phyloP scores from a whole-genome alignment of 352 stramenopile genomes.

The Globisporangium radiosum region DNA sequence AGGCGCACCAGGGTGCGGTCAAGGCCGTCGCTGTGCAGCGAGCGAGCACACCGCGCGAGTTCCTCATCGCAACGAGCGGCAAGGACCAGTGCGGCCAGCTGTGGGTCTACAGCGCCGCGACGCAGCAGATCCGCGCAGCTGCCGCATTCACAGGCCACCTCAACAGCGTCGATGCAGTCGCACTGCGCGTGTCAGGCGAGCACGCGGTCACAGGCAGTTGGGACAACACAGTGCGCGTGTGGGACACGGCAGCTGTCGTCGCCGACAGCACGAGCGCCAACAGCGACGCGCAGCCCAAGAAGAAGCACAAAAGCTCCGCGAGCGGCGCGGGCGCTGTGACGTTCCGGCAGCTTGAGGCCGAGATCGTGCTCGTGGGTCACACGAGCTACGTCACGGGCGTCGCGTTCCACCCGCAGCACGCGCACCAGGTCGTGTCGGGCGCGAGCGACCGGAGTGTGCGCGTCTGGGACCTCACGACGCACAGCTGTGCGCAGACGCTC shows the following conservation, averaged over 20 bases:
- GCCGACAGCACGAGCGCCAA: conserved; percentile 10
- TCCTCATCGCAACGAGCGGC: conserved; percentile 64
- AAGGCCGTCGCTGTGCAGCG: conserved; percentile 50
- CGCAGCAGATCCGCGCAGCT: conserved; percentile 35
- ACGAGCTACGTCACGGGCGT: conserved; percentile 74
- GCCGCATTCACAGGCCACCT: conserved; percentile 63
- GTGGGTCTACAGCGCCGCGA: conserved; percentile 39
- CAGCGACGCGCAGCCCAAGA: conserved; percentile 44
- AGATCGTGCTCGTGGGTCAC: conserved; percentile 72
- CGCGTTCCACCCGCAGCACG: conserved; percentile 53
- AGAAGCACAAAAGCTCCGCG: conserved; percentile 46
- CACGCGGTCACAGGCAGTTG: conserved; percentile 68
- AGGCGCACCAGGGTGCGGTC: conserved; percentile 72
- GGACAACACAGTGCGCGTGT: conserved; percentile 84
- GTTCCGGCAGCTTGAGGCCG: conserved; percentile 67
- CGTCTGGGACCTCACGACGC: conserved; percentile 71
- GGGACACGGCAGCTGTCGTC: conserved; percentile 21
- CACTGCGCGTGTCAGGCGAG: conserved; percentile 21
- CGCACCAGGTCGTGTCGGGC: conserved; percentile 50
- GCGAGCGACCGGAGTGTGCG: conserved; percentile 68
- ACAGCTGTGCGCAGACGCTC: conserved; percentile 68
- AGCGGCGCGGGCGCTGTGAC: conserved; percentile 24
- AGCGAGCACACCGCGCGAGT: conserved; percentile 26
- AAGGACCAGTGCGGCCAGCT: conserved; percentile 75
- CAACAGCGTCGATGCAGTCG: conserved; percentile 75